Evolutionary conservation across 768 basidiomycete species (phyloP).

Genomic region (Paxillus involutus): DNA sequence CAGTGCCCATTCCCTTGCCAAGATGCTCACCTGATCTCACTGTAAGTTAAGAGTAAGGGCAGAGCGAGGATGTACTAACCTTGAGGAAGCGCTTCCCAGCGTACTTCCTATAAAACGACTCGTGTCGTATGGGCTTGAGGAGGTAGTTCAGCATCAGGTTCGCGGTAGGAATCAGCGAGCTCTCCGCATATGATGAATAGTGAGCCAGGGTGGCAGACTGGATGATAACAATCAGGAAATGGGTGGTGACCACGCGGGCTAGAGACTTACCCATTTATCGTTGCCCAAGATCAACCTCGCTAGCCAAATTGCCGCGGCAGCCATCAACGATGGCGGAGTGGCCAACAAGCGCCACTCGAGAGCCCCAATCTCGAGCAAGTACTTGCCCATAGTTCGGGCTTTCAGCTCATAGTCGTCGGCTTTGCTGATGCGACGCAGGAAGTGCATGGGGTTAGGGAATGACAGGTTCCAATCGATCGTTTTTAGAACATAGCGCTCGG

Average conservation of each 20-base stretch:
- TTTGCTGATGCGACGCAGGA: conserved; percentile 86
- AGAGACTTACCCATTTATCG: conserved; percentile 76
- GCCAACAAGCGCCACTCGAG: conserved; percentile 79
- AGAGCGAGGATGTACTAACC: conserved; percentile 39
- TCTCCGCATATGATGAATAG: conserved; percentile 84
- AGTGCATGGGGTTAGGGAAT: conserved; percentile 88
- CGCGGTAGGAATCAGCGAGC: conserved; percentile 75
- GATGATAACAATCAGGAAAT: conserved; percentile 9
- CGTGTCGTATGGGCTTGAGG: conserved; percentile 67
- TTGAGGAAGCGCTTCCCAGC: conserved; percentile 81
- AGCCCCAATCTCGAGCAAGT: conserved; percentile 82
- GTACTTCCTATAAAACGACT: conserved; percentile 88
- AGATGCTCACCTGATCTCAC: conserved; percentile 66
- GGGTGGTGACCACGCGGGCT: not conserved
- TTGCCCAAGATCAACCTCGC: conserved; percentile 77
- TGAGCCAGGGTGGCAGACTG: conserved; percentile 85
- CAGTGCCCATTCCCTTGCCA: conserved; percentile 83
- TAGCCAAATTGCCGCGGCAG: conserved; percentile 86
- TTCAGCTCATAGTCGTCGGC: conserved; percentile 90
- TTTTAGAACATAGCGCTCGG: conserved; percentile 86
- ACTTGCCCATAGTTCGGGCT: conserved; percentile 86
- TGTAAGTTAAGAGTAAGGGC: not conserved
- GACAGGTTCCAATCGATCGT: conserved; percentile 84
- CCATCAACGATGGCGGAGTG: conserved; percentile 73
- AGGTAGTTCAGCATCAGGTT: conserved; percentile 89